These are phyloP conservation scores for Tritrichomonas musculus DNA, from an alignment of 208 protist species.

Conservation along the genomic window DNA sequence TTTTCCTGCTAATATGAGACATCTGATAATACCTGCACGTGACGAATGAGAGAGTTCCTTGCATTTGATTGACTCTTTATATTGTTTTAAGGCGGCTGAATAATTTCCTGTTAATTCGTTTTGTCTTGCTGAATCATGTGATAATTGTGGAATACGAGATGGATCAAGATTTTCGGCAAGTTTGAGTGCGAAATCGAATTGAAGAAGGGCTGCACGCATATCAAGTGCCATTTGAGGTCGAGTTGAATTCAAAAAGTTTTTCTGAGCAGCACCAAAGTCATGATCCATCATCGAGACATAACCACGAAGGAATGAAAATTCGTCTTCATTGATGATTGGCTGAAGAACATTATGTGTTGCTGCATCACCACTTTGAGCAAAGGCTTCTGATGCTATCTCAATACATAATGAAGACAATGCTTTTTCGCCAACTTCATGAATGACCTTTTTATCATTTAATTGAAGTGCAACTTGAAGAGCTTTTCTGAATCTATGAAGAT, in stretches of 20 bases:
- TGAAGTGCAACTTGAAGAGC: not conserved
- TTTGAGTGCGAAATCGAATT: not conserved
- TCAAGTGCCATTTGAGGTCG: not conserved
- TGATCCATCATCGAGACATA: not conserved
- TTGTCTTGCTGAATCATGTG: not conserved
- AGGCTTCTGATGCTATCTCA: conserved; percentile 5
- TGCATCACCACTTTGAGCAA: not conserved
- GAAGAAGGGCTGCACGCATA: not conserved
- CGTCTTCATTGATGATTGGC: not conserved
- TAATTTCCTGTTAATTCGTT: conserved; percentile 24
- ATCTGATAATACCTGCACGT: not conserved
- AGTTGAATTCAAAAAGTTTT: not conserved
- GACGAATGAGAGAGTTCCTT: not conserved
- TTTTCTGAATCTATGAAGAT: not conserved
- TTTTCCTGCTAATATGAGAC: not conserved
- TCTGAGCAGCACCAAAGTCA: not conserved
- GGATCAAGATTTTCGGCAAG: not conserved
- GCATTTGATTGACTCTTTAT: not conserved
- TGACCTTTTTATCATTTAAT: not conserved
- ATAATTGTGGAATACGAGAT: not conserved
- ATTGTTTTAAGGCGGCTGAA: not conserved
- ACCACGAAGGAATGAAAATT: not conserved
- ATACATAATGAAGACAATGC: not conserved
- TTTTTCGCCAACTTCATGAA: not conserved
- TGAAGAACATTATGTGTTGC: not conserved